Percentiles rank a stretch among this genome's conserved stretches.
These are phyloP conservation scores for Beauveria medogensis DNA, from an alignment of 2,329 filamentous ascomycete species.

Conservation along the genomic window DNA sequence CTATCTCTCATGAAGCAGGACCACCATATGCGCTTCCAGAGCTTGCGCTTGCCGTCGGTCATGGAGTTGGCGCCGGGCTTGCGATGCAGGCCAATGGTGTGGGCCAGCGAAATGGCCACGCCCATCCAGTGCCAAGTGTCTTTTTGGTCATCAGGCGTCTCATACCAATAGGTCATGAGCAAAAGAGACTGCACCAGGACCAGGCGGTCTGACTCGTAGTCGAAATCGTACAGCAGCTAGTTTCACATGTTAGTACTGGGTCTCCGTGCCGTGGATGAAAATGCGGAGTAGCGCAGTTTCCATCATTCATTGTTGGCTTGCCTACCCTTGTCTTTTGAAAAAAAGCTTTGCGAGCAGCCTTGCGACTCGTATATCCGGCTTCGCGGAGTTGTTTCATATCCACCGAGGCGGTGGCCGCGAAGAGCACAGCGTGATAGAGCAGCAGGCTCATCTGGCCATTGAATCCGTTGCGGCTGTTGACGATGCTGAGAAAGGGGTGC, in stretches of 20 bases:
- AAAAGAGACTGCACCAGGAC: constrained; percentile 81
- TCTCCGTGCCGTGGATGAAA: not conserved
- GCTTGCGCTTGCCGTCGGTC: constrained; percentile 61
- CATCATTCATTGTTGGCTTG: not conserved
- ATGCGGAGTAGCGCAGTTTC: not conserved
- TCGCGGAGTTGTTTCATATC: constrained; percentile 68
- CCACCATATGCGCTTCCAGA: constrained; percentile 98
- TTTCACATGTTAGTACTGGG: constrained; percentile 19
- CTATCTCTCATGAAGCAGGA: constrained; percentile 93
- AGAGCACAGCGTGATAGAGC: constrained; percentile 92
- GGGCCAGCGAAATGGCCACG: constrained; percentile 82
- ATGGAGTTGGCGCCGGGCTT: constrained; percentile 73
- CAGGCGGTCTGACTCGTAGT: constrained; percentile 86
- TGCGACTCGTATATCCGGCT: constrained; percentile 69
- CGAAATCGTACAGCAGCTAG: constrained; percentile 80
- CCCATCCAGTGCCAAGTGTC: constrained; percentile 99
- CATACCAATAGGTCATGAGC: constrained; percentile 96
- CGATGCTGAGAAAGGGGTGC: constrained; percentile 48
- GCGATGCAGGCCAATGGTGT: constrained; percentile 87
- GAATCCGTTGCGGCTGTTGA: constrained; percentile 60
- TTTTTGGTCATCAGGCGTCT: constrained; percentile 93
- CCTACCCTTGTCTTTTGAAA: constrained; percentile 80
- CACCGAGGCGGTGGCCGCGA: constrained; percentile 81
- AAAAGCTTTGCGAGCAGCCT: constrained; percentile 77
- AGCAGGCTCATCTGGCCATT: constrained; percentile 72